Evolutionary conservation across 305 asterid genomes (phyloP).

Genomic region (Solanum hybrid): DNA sequence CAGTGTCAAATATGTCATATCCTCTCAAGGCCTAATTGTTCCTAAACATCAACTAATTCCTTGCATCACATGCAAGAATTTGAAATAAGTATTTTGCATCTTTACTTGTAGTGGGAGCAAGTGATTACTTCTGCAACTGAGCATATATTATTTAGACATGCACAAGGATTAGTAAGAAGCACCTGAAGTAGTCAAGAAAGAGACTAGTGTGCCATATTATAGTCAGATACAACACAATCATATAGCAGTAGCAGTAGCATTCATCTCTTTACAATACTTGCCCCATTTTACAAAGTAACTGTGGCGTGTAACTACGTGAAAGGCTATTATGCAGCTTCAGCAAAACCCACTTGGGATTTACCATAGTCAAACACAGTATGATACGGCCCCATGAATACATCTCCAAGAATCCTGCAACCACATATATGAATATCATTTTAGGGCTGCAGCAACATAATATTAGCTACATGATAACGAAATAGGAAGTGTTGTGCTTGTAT

Average conservation of each 20-base stretch:
- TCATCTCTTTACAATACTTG: conserved; percentile 1
- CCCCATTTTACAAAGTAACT: background rate
- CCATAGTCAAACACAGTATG: conserved; percentile 89
- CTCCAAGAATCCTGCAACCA: conserved; percentile 81
- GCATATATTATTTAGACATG: background rate
- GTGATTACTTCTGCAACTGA: background rate
- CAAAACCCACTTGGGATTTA: conserved; percentile 70
- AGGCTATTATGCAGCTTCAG: conserved; percentile 50
- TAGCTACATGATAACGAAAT: background rate
- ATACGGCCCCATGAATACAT: conserved; percentile 88
- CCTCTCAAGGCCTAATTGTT: background rate
- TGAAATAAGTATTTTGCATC: background rate
- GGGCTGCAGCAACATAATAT: background rate
- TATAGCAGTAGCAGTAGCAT: background rate
- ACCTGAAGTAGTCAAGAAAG: background rate
- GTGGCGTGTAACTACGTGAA: background rate
- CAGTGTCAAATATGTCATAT: background rate
- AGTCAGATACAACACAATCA: background rate
- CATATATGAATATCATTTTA: background rate
- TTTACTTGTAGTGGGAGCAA: background rate
- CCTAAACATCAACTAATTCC: background rate
- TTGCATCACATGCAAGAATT: background rate
- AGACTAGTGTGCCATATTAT: background rate
- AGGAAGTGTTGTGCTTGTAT: background rate
- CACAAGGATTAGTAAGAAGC: background rate